Evolutionary conservation across 1,284 basidiomycete species (phyloP).

Genomic region (Apiotrichum sp.): DNA sequence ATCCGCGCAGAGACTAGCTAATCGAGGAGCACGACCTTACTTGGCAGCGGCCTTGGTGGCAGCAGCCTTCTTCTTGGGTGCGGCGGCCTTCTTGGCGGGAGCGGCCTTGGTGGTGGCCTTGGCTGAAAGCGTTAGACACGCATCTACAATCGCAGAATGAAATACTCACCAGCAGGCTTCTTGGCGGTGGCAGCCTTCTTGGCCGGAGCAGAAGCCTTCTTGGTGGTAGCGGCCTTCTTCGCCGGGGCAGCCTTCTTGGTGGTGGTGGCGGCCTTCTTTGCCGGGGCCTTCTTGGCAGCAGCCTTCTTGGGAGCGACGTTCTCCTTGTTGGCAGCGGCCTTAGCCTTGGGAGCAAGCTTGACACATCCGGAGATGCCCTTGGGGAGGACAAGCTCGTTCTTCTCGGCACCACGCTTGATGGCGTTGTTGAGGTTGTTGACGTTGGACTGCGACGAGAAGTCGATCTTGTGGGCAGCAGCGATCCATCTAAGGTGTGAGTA

Average conservation of each 20-base stretch:
- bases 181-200: conserved; percentile 11
- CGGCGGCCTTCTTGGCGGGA: conserved; percentile 1
- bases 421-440: conserved; percentile 73
- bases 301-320: conserved; percentile 47
- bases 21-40: background rate
- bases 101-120: conserved; percentile 47
- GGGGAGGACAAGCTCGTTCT: conserved; percentile 71
- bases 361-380: conserved; percentile 79
- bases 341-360: conserved; percentile 59
- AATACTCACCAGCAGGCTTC: conserved; percentile 47
- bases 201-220: background rate
- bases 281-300: conserved; percentile 25
- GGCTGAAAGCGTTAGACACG: background rate
- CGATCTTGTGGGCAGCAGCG: conserved; percentile 69
- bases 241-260: conserved; percentile 9
- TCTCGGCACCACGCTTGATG: conserved; percentile 71
- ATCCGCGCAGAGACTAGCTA: background rate
- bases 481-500: conserved; percentile 54
- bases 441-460: conserved; percentile 65
- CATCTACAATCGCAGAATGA: background rate
- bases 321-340: conserved; percentile 54
- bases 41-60: conserved; percentile 3
- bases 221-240: conserved; percentile 7
- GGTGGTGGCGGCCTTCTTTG: conserved; percentile 16
- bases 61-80: conserved; percentile 22